Evolutionary conservation across 2,329 filamentous ascomycete species (phyloP), one percentile per base, ranked within the genome.

Genomic region (Coleophoma cylindrospora): DNA sequence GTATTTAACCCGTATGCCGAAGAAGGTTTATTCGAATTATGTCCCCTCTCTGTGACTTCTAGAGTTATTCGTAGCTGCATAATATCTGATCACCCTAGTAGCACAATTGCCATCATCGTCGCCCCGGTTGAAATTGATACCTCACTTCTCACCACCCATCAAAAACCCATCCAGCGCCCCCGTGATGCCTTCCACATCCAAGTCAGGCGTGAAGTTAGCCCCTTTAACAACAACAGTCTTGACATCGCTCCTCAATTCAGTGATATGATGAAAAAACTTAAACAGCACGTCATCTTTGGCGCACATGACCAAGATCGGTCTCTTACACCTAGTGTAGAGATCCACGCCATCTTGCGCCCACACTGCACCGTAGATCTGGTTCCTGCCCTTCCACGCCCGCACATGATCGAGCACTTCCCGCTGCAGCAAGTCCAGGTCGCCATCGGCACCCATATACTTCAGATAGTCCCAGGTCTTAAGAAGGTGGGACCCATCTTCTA

Each of bases 211-310:
- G 34, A 48, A 43, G 43, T 50, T 47, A 3, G 21, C 49, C 4
- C 49, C 49, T 19, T 43, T 36, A 15, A 50, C 36, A 22, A 46
- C 44, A 11, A 47, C 44, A 4, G 27, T 37, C 22, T 37, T 32
- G 3, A 50, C 49, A 47, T 43, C 49, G 15, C 40, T 43, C 14
- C 38, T 51, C 37, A 48, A 17, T 6, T 32, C 45, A 21, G 43
- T 45, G 15, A 48, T 40, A 43, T 27, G 38, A 9, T 40, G n/a
- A 40, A 51, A 45, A 15, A 43, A 51, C 34, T 34, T 40, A 45
- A 45, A 51, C 12, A 51, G 32, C 19, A 51, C 50, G 34, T 51
- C 45, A 45, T 45, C 50, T 22, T 40, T 48, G 13, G 50, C 50
- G 36, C 50, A 48, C 50, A 51, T 48, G 4, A 48, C 15, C 34